Evolutionary conservation across 805 yeast genomes (phyloP).

Genomic region (Candida ipomoeae): DNA sequence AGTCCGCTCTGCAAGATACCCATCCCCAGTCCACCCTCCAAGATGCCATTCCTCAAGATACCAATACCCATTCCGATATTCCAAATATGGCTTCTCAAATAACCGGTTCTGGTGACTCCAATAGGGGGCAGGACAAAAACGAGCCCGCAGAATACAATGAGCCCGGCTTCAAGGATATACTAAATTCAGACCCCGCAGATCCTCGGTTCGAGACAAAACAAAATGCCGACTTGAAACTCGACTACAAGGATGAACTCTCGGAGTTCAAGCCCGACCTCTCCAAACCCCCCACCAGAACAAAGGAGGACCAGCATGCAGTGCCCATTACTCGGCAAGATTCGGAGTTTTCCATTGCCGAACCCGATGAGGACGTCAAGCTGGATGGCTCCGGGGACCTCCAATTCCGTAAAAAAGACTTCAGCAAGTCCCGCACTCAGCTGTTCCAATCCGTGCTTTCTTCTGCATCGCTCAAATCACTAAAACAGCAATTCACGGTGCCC

Average conservation of each 20-base stretch:
- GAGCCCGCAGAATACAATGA: neutral
- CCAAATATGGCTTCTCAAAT: too few species aligned
- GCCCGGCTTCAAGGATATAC: neutral
- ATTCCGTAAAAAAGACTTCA: conserved; percentile 39
- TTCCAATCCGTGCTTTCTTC: conserved; percentile 43
- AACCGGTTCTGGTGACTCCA: too few species aligned
- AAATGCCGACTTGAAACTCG: neutral
- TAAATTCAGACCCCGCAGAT: neutral
- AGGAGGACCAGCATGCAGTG: neutral
- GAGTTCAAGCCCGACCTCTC: conserved; percentile 2
- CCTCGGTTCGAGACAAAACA: neutral
- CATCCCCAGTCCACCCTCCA: too few species aligned
- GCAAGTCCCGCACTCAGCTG: conserved; percentile 37
- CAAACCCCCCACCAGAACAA: neutral
- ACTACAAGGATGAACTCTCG: neutral
- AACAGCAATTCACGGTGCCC: conserved; percentile 23
- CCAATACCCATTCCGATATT: neutral
- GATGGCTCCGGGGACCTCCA: conserved; percentile 18
- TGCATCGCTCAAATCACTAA: conserved; percentile 39
- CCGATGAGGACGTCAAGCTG: conserved; percentile 4
- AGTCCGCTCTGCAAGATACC: too few species aligned
- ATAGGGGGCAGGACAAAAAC: neutral
- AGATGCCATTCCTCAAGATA: neutral
- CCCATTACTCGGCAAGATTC: conserved; percentile 2
- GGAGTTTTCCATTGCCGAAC: neutral